A percentile compares a stretch with the other conserved stretches of the same genome.
Evolutionary conservation across 129 eudicot species (phyloP).

Genomic region (Lactuca sativa): DNA sequence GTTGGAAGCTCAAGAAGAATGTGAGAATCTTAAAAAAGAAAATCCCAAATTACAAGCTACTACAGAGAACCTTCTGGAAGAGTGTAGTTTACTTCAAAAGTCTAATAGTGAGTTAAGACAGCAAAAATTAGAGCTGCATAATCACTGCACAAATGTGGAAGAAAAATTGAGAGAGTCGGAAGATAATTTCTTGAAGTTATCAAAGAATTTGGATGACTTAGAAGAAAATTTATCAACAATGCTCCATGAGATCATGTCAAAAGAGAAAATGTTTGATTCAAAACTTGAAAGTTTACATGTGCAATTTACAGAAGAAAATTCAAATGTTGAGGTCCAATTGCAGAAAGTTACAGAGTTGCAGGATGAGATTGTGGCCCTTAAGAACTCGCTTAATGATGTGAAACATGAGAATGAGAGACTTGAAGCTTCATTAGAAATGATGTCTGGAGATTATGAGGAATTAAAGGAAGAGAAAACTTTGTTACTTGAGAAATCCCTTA

Average conservation of each 20-base stretch:
- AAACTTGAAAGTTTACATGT: slow-evolving; percentile 43
- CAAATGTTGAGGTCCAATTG: slow-evolving; percentile 45
- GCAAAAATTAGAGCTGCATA: slow-evolving; percentile 49
- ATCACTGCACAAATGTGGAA: slow-evolving; percentile 42
- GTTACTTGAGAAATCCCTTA: slow-evolving; percentile 35
- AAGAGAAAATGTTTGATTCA: slow-evolving; percentile 44
- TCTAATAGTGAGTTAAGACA: slow-evolving; percentile 56
- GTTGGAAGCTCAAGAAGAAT: slow-evolving; percentile 70
- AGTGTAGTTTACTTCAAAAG: slow-evolving; percentile 58
- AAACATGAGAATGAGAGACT: slow-evolving; percentile 53
- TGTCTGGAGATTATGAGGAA: slow-evolving; percentile 48
- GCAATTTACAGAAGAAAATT: slow-evolving; percentile 48
- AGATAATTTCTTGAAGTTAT: slow-evolving; percentile 37
- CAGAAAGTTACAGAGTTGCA: slow-evolving; percentile 51
- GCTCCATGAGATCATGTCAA: slow-evolving; percentile 36
- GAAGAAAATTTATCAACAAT: slow-evolving; percentile 40
- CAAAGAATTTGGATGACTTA: slow-evolving; percentile 39
- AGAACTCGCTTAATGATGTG: slow-evolving; percentile 46
- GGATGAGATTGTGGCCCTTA: slow-evolving; percentile 56
- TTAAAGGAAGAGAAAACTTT: slow-evolving; percentile 42
- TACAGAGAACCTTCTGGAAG: slow-evolving; percentile 59
- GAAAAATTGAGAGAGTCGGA: slow-evolving; percentile 43
- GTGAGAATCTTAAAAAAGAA: slow-evolving; percentile 52
- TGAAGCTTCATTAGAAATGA: slow-evolving; percentile 41
- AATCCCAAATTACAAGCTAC: slow-evolving; percentile 54